Base-by-base conservation (phyloP, 371 early-diverging fungal genomes). In the Phascolomyces articulosus region DNA sequence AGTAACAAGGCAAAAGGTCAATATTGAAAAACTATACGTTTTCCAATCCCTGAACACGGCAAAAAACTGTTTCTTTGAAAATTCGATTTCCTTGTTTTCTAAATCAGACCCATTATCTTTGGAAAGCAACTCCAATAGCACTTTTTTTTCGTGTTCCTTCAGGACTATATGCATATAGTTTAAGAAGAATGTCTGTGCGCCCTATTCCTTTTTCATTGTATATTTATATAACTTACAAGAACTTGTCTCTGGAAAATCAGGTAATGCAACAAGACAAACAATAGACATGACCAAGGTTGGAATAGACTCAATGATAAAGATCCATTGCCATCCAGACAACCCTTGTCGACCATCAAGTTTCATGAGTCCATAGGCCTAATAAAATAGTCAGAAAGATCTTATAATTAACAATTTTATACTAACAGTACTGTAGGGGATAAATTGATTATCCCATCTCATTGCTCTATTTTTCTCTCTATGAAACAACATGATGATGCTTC, bases 281-380 rank as follows among this genome's bases (percentile, higher is more conserved):
- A 89, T 44, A 6, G 91, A 85, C 51, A 91, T 72, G 0, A 90
- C 40, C 2, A 90, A 71, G 0, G 94, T 86, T 4, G 88, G 87
- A 47, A 91, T 61, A 4, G 93, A 91, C 66, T 92, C 91, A 41
- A 93, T 78, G 24, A 92, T 83, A 66, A 92, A 93, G 53, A 93
- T 83, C 87, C 86, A 86, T 61, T 87, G 87, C 90, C 90, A 89
- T 1, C 83, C 87, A 59, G 61, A 56, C 3, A 87, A 65, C 24
- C 71, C 70, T 13, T 41, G 59, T 28, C 74, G 10, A 23, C 88
- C 87, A 41, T 87, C 79, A 77, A 91, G 83, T 51, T 82, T 78
- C 63, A 73, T 69, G 51, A 89, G 82, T 28, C 78, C 85, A 66
- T 83, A 86, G 38, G 87, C 89, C 70, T 75, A 64, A n/a, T 13